Percentiles rank a stretch among this genome's conserved stretches.
Conservation (phyloP, 768 basidiomycete genomes). For the Rhizopogon vesiculosus region DNA sequence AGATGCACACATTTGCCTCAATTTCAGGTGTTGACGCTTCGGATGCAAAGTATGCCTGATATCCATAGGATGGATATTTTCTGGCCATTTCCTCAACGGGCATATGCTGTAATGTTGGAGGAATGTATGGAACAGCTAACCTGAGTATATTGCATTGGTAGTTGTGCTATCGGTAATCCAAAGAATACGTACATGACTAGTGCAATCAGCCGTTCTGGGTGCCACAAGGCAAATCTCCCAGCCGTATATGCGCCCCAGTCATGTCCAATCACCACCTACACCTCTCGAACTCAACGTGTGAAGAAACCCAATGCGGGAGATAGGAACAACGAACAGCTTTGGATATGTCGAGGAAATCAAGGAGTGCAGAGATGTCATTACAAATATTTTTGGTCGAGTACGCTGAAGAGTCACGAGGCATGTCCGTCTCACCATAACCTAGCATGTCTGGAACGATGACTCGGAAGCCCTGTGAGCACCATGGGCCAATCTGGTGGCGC, state of each 20-base stretch:
- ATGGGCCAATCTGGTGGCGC: conserved; percentile 69
- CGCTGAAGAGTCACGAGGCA: conserved; percentile 46
- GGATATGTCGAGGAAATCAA: conserved; percentile 49
- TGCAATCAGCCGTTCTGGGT: conserved; percentile 57
- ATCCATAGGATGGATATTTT: conserved; percentile 53
- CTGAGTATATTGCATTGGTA: conserved; percentile 30
- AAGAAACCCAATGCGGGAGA: neutral
- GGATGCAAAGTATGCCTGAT: conserved; percentile 64
- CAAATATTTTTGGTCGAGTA: conserved; percentile 60
- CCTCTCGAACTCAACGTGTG: neutral
- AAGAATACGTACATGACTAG: conserved; percentile 50
- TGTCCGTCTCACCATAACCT: conserved; percentile 66
- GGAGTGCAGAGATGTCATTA: conserved; percentile 59
- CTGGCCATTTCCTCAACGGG: conserved; percentile 48
- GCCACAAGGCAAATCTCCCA: conserved; percentile 66
- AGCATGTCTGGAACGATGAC: conserved; percentile 48
- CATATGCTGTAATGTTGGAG: conserved; percentile 46
- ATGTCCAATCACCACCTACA: conserved; percentile 65
- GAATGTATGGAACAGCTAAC: conserved; percentile 61
- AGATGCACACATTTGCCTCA: conserved; percentile 45
- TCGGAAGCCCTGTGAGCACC: conserved; percentile 57
- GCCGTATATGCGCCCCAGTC: conserved; percentile 75
- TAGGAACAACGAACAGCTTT: conserved; percentile 43
- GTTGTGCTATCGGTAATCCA: neutral
- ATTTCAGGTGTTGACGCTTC: conserved; percentile 48